Percentiles rank a stretch among this genome's conserved stretches.
phyloP scores from a whole-genome alignment of 306 rosid genomes.

The Quercus variabilis region DNA sequence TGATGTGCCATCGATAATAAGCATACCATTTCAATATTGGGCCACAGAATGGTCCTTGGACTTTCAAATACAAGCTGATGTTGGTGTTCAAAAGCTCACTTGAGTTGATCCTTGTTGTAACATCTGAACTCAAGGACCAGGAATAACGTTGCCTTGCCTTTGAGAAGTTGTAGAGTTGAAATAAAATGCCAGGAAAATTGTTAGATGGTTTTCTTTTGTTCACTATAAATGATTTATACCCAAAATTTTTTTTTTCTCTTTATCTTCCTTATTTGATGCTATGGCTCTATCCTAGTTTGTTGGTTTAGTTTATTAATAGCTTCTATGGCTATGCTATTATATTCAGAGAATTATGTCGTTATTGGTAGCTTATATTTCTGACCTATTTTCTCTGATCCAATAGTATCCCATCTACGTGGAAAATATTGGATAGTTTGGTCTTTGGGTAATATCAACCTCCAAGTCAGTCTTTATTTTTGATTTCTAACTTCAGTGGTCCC shows the following conservation, averaged over 20 bases:
- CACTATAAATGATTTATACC: background rate
- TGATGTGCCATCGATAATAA: background rate
- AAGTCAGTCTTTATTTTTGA: background rate
- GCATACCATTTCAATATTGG: background rate
- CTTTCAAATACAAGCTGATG: background rate
- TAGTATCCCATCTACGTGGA: background rate
- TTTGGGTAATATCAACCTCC: background rate
- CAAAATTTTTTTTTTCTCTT: no score
- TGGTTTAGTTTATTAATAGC: background rate
- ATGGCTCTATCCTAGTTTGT: background rate
- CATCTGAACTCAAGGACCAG: background rate
- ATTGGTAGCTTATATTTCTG: background rate
- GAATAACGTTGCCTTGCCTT: background rate
- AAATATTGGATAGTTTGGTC: background rate
- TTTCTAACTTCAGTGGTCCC: constrained; percentile 8
- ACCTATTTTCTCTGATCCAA: background rate
- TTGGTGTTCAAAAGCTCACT: background rate
- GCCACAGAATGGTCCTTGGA: background rate
- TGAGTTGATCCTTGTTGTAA: background rate
- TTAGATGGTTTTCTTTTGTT: background rate
- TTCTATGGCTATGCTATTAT: background rate
- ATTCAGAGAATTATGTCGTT: background rate
- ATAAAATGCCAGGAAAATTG: background rate
- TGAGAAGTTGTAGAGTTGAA: background rate
- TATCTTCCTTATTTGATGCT: background rate